phyloP scores from a whole-genome alignment of 306 rosid genomes.

The Cucumis sativus region DNA sequence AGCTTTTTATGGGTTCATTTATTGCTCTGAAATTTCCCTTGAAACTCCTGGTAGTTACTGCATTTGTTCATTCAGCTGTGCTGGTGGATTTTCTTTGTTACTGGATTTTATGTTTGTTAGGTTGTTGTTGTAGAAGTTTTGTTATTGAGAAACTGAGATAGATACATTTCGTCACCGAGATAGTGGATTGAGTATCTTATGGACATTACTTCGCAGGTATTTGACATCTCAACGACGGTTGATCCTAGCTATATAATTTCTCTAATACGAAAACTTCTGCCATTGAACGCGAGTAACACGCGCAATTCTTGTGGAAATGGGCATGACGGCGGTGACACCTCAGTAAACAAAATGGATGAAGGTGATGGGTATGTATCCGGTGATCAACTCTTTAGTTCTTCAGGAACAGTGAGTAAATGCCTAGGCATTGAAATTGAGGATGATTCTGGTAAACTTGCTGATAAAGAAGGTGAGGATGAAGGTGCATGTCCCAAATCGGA shows the following conservation, averaged over 20 bases:
- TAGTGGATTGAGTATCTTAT: neutral
- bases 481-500: constrained; percentile 9
- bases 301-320: constrained; percentile 6
- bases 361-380: constrained; percentile 11
- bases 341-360: constrained; percentile 12
- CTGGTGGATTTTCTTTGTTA: neutral
- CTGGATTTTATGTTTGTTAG: neutral
- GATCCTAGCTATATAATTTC: constrained; percentile 89
- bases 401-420: constrained; percentile 4
- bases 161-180: neutral
- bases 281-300: constrained; percentile 19
- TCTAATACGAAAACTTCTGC: constrained; percentile 73
- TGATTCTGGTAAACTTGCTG: constrained; percentile 18
- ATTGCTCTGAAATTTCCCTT: neutral
- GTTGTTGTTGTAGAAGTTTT: neutral
- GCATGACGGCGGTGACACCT: constrained; percentile 10
- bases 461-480: constrained; percentile 12
- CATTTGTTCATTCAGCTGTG: neutral
- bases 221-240: constrained; percentile 80
- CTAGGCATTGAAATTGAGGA: constrained; percentile 38
- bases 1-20: neutral
- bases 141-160: neutral
- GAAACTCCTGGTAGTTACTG: neutral
- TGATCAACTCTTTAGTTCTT: neutral
- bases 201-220: constrained; percentile 38